Conservation (phyloP, 257 asterid species). For the Solanum ossicruentum region DNA sequence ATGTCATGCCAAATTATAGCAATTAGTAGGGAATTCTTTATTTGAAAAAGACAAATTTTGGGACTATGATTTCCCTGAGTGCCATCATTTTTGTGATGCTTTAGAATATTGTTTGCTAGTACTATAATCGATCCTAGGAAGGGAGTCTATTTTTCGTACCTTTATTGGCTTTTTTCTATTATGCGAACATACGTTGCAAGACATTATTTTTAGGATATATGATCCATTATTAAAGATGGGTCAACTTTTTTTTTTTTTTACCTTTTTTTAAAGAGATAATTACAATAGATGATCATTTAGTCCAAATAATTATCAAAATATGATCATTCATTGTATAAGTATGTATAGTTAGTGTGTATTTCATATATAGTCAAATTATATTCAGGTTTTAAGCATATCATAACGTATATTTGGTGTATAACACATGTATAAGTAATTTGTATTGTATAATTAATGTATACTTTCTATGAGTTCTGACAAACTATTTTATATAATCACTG, state of each 20-base stretch:
- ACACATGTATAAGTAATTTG: no score
- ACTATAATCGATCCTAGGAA: background rate
- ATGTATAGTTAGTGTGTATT: no score
- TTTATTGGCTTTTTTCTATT: background rate
- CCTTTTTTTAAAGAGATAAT: no score
- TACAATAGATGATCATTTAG: no score
- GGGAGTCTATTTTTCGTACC: background rate
- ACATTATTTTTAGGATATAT: background rate
- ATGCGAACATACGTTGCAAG: background rate
- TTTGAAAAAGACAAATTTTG: background rate
- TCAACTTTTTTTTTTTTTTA: background rate
- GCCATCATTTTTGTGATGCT: background rate
- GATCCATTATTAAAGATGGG: background rate
- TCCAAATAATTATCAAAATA: no score
- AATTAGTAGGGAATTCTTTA: background rate
- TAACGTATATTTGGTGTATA: no score
- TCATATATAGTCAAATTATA: no score
- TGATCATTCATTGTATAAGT: no score
- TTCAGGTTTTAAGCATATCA: no score
- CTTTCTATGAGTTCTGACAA: no score
- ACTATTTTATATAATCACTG: no score
- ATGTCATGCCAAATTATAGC: background rate
- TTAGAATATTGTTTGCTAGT: background rate
- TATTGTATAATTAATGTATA: no score
- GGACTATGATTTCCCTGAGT: background rate